phyloP scores from a whole-genome alignment of 768 basidiomycete species.

The Collybiopsis luxurians region DNA sequence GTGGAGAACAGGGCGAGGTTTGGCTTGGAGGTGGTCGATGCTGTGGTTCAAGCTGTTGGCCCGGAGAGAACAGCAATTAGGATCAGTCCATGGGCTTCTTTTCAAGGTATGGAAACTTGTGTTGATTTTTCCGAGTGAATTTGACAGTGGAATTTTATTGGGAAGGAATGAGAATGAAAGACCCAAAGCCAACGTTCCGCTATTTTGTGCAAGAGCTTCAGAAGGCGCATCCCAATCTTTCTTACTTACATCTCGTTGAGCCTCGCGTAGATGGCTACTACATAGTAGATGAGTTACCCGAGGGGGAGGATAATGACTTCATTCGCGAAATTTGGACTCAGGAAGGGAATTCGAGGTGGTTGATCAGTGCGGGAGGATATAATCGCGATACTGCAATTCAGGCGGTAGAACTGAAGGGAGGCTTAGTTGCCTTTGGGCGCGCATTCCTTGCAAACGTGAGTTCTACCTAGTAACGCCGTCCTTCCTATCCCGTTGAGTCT shows the following conservation, averaged over 20 bases:
- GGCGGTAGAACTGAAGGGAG: too few relatives aligned
- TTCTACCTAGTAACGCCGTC: background rate
- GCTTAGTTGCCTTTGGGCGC: slow-evolving; percentile 27
- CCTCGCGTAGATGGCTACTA: slow-evolving; percentile 9
- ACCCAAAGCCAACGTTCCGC: slow-evolving; percentile 42
- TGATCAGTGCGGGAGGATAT: too few relatives aligned
- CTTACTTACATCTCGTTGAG: slow-evolving; percentile 41
- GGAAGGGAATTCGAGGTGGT: too few relatives aligned
- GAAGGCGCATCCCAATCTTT: slow-evolving; percentile 29
- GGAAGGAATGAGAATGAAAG: slow-evolving; percentile 46
- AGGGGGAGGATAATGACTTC: slow-evolving; percentile 38
- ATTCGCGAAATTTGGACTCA: slow-evolving; percentile 45
- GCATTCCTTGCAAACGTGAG: slow-evolving; percentile 34
- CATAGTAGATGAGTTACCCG: background rate
- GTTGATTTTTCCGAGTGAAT: slow-evolving; percentile 6
- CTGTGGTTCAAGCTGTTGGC: slow-evolving; percentile 51
- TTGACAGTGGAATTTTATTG: slow-evolving; percentile 10
- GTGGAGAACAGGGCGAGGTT: slow-evolving; percentile 55
- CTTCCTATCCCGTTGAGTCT: background rate
- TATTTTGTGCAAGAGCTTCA: slow-evolving; percentile 26
- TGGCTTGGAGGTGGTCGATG: slow-evolving; percentile 50
- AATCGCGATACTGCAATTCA: background rate
- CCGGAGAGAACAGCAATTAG: slow-evolving; percentile 50
- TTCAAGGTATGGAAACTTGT: slow-evolving; percentile 31
- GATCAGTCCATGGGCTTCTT: slow-evolving; percentile 51